Evolutionary conservation across 805 yeast genomes (phyloP), one percentile per base, ranked within the genome.

Genomic region (Pichia exigua): DNA sequence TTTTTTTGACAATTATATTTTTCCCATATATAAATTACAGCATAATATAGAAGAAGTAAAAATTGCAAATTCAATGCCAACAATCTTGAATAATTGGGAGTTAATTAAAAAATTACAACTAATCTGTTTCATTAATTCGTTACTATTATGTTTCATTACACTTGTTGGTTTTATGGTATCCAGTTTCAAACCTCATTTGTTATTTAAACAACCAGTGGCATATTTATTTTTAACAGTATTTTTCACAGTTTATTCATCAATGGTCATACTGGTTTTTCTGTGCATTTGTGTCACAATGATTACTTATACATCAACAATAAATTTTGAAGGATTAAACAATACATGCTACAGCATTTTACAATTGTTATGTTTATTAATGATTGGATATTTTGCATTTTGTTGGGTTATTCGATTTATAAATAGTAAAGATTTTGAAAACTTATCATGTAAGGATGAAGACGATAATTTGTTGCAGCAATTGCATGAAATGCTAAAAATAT

Each of bases 1-100:
- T 2, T 56, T 56, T 39, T 44, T 56, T 27, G 42, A 46, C n/a
- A 28, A 50, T 12, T 52, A 49, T 42, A 48, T 56, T 6, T 56
- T 44, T 42, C 57, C 57, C n/a, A 32, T 56, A 15, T 52, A 38
- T 35, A 24, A 39, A 18, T 47, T 52, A 13, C 51, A 49, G 21
- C 26, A 45, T 32, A 22, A 30, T n/a, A 40, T 21, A 17, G 28
- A 26, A 43, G 48, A 41, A 41, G 24, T 38, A 12, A 42, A 45
- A 17, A 35, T 51, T 15, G 49, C 44, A 10, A 48, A 24, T 24
- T 17, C 40, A 21, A 43, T 52, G 50, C 22, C 46, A 13, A 20
- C 22, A 32, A 38, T 52, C 24, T 38, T 52, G n/a, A 46, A 24
- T 4, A 42, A 28, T 32, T 52, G 55, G 52, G 21, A 18, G 6